Base-by-base conservation (phyloP, 352 stramenopile genomes). In the Globisporangium middletonii region DNA sequence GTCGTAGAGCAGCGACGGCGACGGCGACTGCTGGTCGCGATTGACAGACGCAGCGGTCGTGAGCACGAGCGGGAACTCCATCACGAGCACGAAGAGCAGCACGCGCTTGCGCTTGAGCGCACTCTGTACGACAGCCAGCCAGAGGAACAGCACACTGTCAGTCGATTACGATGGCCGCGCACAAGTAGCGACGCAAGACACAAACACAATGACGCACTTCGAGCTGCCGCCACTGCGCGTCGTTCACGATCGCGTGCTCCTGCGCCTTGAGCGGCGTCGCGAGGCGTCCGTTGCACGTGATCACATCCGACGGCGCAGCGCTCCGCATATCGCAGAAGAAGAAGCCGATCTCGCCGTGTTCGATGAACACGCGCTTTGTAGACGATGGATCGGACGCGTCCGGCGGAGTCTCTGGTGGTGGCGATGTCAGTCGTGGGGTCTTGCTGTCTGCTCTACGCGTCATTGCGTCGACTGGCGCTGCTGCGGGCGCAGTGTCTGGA, bases 261-360 rank as follows among this genome's bases (percentile, higher is more conserved):
- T 86, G 72, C 3, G 33, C 48, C 15, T 60, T 74, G 5, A 92
- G 62, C 0, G 80, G 71, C 18, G 55, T 75, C 15, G 71, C 4
- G 13, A 93, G 63, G 6, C 83, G 73, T 30, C 72, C 67, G 50
- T 87, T 89, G 59, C 83, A 93, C 11, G 83, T 86, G 33, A 93
- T 83, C 0, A n/a, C 35, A 35, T 12, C 86, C 65, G 30, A 68
- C 56, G 8, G 2, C 54, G 48, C 37, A 0, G 67, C 68, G 41
- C 42, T 64, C 30, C 77, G 64, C 62, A 84, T 75, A 63, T 92
- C 80, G 50, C 72, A 83, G 35, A 89, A 63, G 58, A 93, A 93
- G 7, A 91, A 59, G 7, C 73, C 75, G 19, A 89, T 68, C 18
- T 78, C 70, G 8, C 67, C 71, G 16, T 67, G 54, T 35, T 83